phyloP scores from a whole-genome alignment of 768 basidiomycete genomes.

The Brasilioporus rufonigricans region DNA sequence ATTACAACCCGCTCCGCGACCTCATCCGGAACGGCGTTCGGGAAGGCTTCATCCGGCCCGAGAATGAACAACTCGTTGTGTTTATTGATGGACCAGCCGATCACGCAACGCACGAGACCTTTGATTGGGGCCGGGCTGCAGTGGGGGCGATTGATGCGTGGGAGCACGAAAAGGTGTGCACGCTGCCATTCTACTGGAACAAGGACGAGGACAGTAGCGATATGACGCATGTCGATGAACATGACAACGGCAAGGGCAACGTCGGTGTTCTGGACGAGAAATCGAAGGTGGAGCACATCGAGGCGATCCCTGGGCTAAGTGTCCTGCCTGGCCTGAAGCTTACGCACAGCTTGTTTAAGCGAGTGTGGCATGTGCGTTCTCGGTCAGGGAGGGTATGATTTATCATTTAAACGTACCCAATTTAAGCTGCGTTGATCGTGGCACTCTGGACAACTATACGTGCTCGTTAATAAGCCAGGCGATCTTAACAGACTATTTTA shows the following conservation, averaged over 20 bases:
- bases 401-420: not conserved
- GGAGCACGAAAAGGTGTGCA: constrained; percentile 36
- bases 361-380: constrained; percentile 33
- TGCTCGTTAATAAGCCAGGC: not conserved
- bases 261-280: constrained; percentile 1
- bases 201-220: constrained; percentile 36
- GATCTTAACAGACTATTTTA: constrained; percentile 3
- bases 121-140: constrained; percentile 78
- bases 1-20: constrained; percentile 78
- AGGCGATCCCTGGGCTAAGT: constrained; percentile 19
- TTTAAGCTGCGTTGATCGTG: constrained; percentile 12
- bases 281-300: constrained; percentile 19
- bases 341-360: constrained; percentile 31
- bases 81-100: constrained; percentile 75
- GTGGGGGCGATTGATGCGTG: constrained; percentile 63
- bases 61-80: constrained; percentile 58
- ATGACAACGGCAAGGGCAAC: not conserved
- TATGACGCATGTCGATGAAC: constrained; percentile 18
- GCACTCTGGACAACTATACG: not conserved
- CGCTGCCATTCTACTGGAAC: constrained; percentile 50
- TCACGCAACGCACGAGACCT: constrained; percentile 49
- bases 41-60: constrained; percentile 70
- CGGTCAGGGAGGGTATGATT: constrained; percentile 21
- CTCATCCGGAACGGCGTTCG: constrained; percentile 66
- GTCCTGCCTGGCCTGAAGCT: constrained; percentile 23